phyloP scores from a whole-genome alignment of 202 grass and related monocot genomes.

The Digitaria exilis region DNA sequence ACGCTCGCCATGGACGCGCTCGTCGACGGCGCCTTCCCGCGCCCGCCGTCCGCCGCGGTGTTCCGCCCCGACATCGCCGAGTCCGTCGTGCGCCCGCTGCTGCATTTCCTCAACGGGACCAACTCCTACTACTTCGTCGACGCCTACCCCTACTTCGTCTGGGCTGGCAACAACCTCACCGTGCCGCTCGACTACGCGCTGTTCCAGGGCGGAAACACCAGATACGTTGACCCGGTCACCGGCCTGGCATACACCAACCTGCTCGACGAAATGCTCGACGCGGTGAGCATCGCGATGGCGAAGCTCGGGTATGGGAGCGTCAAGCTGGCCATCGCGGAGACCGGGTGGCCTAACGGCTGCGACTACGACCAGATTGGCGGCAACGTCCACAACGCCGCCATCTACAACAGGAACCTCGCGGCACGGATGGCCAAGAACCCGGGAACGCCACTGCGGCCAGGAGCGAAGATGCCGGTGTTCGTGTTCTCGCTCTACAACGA shows the following conservation, averaged over 20 bases:
- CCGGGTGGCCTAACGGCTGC: constrained; percentile 77
- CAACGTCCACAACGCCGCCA: constrained; percentile 58
- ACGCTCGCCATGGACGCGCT: constrained; percentile 87
- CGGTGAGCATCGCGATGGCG: constrained; percentile 59
- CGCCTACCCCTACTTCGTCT: constrained; percentile 83
- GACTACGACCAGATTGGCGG: constrained; percentile 69
- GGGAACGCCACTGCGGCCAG: constrained; percentile 60
- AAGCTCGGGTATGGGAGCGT: constrained; percentile 68
- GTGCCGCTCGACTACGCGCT: constrained; percentile 72
- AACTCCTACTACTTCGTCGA: constrained; percentile 93
- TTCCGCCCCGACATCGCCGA: constrained; percentile 77
- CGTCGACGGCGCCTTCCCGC: constrained; percentile 44
- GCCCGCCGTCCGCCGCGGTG: constrained; percentile 56
- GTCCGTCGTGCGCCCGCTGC: constrained; percentile 65
- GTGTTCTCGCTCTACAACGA: constrained; percentile 93
- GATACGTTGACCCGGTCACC: constrained; percentile 65
- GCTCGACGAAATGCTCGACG: constrained; percentile 94
- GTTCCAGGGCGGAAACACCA: constrained; percentile 18
- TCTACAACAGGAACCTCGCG: constrained; percentile 78
- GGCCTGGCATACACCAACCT: constrained; percentile 73
- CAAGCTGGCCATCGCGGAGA: constrained; percentile 76
- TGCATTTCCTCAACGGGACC: constrained; percentile 61
- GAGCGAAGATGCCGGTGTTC: constrained; percentile 67
- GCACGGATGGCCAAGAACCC: constrained; percentile 45
- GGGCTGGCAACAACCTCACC: constrained; percentile 47